Percentiles rank a stretch among this genome's conserved stretches.
These are phyloP conservation scores for Hypomontagnella submonticulosa DNA, from an alignment of 495 filamentous ascomycete genomes.

Conservation along the genomic window DNA sequence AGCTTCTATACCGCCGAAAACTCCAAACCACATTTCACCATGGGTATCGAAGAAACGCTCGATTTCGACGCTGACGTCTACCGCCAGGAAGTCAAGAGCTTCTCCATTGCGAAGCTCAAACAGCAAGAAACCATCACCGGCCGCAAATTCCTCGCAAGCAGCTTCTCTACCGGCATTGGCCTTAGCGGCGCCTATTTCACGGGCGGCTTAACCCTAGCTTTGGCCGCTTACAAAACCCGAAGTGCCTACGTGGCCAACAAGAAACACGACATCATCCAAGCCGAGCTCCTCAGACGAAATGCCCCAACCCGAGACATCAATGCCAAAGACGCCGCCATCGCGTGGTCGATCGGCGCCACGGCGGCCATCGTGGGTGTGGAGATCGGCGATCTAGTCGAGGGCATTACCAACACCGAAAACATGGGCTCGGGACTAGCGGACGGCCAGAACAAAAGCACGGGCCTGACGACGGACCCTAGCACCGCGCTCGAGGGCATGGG, in stretches of 20 bases:
- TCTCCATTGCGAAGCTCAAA: constrained; percentile 2
- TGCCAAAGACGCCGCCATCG: constrained; percentile 12
- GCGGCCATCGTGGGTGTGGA: constrained; percentile 8
- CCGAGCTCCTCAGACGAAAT: constrained; percentile 14
- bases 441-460: constrained; percentile 25
- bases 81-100: constrained; percentile 3
- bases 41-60: constrained; percentile 29
- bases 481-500: constrained; percentile 5
- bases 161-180: constrained; percentile 11
- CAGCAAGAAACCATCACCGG: constrained; percentile 13
- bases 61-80: constrained; percentile 17
- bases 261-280: constrained; percentile 25
- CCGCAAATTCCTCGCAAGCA: constrained; percentile 15
- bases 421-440: constrained; percentile 19
- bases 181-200: constrained; percentile 4
- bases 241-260: constrained; percentile 24
- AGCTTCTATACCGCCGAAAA: background rate
- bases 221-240: constrained; percentile 23
- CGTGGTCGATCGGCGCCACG: background rate
- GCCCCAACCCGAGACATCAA: constrained; percentile 10
- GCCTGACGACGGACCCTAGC: constrained; percentile 14
- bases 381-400: constrained; percentile 19
- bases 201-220: constrained; percentile 3
- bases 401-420: constrained; percentile 12
- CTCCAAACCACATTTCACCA: background rate